Base-by-base conservation (phyloP, 345 rosid species). In the Eucalyptus marginata region DNA sequence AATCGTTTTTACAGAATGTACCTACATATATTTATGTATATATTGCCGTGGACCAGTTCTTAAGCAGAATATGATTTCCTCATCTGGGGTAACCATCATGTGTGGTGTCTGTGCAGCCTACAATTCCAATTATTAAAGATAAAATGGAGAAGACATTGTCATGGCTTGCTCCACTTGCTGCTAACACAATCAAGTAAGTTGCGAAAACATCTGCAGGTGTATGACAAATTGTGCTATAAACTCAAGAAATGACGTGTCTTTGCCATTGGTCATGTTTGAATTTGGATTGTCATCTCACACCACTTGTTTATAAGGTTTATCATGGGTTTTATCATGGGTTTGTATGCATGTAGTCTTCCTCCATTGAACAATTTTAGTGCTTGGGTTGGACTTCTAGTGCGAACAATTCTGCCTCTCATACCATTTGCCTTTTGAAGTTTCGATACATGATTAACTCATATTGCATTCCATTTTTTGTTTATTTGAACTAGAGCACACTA, bases 161-260 rank as follows among this genome's bases (percentile, higher is more conserved):
- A 87, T 98, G 99, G 99, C 98, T 98, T 86, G 98, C 96, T 90
- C 99, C 98, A 36, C 92, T 98, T 91, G 98, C 99, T 66, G 91
- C 95, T 79, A 96, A 96, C 92, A 98, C 99, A 46, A 97, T 98
- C 92, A 98, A 96, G 99, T 98, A 96, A 92, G 91, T 40, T 76
- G 83, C 15, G 1, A 76, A 36, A 76, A 6, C 46, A 76, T 76
- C 15, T 20, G 47, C 29, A 40, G 47, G 83, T 5, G 27, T 20
- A 20, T 1, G 47, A 36, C 29, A 76, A 40, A 52, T 87, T 89
- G 40, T 27, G 46, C 17, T 49, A 33, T 29, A 24, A 25, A n/a
- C 62, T 20, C 25, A 15, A 76, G 47, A 54, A 43, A 76, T 40
- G 29, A 20, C 27, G 5, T 40, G 83, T 22, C 27, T 76, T 76